Conservation (phyloP, 306 rosid species). For the Cotoneaster glaucophyllus region DNA sequence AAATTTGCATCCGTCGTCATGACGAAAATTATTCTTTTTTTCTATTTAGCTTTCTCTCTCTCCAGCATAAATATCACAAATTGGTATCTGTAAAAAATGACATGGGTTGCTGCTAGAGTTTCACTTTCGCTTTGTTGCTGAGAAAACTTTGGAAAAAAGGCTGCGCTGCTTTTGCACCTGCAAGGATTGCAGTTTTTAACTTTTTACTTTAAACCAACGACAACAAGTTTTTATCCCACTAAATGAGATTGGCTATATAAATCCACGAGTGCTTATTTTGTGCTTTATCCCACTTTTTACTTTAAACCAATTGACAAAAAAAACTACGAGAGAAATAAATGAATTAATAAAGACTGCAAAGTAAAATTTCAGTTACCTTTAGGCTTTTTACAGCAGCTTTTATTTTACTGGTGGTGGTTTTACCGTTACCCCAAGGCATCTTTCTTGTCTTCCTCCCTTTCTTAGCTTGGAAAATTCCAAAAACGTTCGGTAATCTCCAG, state of each 20-base stretch:
- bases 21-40: background rate
- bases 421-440: background rate
- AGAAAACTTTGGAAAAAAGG: background rate
- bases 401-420: slow-evolving; percentile 6
- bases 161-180: slow-evolving; percentile 10
- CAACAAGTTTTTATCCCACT: no score
- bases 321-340: background rate
- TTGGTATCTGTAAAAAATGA: background rate
- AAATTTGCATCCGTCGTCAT: background rate
- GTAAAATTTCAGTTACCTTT: slow-evolving; percentile 18
- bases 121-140: slow-evolving; percentile 8
- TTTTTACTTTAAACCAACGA: background rate
- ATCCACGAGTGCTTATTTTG: fast-evolving
- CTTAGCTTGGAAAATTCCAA: slow-evolving; percentile 19
- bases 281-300: no score
- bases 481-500: slow-evolving; percentile 43
- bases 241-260: no score
- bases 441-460: slow-evolving; percentile 26
- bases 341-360: background rate
- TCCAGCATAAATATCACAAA: no score
- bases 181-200: background rate
- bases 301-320: background rate
- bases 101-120: background rate
- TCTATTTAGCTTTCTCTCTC: no score
- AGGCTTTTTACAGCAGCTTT: slow-evolving; percentile 4